A percentile compares a stretch with the other conserved stretches of the same genome.
phyloP scores from a whole-genome alignment of 352 stramenopile species.

The Phytophthora vignae region DNA sequence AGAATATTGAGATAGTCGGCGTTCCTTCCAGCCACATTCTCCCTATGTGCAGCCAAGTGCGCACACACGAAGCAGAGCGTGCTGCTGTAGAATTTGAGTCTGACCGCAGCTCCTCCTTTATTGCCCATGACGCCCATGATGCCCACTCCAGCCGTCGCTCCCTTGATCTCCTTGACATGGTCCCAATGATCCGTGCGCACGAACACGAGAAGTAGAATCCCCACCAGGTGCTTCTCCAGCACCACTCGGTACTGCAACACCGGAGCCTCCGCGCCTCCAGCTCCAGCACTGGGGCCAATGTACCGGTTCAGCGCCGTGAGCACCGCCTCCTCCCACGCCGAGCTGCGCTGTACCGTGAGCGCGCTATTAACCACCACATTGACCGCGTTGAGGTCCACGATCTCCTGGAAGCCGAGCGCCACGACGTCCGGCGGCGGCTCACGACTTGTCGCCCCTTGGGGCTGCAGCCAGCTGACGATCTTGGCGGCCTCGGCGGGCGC shows the following conservation, averaged over 20 bases:
- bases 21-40: slow-evolving; percentile 98
- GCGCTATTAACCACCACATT: slow-evolving; percentile 98
- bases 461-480: slow-evolving; percentile 77
- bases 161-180: slow-evolving; percentile 90
- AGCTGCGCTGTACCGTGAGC: slow-evolving; percentile 91
- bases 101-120: slow-evolving; percentile 97
- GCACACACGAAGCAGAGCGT: slow-evolving; percentile 99
- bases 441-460: background rate
- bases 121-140: slow-evolving; percentile 99
- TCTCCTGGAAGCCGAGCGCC: slow-evolving; percentile 96
- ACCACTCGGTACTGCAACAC: slow-evolving; percentile 74
- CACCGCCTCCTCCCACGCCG: slow-evolving; percentile 93
- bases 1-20: slow-evolving; percentile 99
- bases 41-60: slow-evolving; percentile 98
- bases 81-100: slow-evolving; percentile 97
- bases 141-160: slow-evolving; percentile 94
- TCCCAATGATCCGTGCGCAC: slow-evolving; percentile 83
- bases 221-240: slow-evolving; percentile 95
- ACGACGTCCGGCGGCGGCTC: slow-evolving; percentile 63
- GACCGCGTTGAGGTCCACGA: slow-evolving; percentile 99
- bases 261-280: slow-evolving; percentile 4
- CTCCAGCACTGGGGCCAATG: slow-evolving; percentile 28
- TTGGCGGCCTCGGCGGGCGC: slow-evolving; percentile 54
- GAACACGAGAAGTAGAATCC: slow-evolving; percentile 97
- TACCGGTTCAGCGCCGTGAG: slow-evolving; percentile 90